Evolutionary conservation across 495 filamentous ascomycete species (phyloP).

Genomic region (Filosporella fistucella): DNA sequence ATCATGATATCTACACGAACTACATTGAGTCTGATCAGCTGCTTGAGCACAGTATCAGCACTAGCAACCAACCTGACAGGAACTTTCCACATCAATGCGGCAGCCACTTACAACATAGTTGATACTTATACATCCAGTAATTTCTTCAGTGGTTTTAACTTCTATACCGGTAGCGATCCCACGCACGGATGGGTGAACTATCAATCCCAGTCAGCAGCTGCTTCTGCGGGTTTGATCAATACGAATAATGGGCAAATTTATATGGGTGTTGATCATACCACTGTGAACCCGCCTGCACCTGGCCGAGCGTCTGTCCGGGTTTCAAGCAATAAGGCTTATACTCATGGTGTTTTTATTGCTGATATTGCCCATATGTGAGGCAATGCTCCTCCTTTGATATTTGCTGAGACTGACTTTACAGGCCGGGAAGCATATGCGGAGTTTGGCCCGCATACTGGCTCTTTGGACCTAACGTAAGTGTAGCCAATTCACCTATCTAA

Average conservation of each 20-base stretch:
- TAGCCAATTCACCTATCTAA: too few relatives aligned
- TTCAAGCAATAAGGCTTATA: slow-evolving; percentile 62
- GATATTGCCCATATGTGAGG: slow-evolving; percentile 77
- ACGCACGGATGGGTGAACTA: slow-evolving; percentile 71
- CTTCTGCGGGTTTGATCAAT: slow-evolving; percentile 36
- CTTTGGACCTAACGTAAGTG: slow-evolving; percentile 27
- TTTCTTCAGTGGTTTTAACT: slow-evolving; percentile 54
- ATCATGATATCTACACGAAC: not conserved
- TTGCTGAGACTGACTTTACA: not conserved
- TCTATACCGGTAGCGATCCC: slow-evolving; percentile 52
- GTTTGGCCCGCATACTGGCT: slow-evolving; percentile 24
- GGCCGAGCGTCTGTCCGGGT: slow-evolving; percentile 70
- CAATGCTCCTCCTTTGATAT: slow-evolving; percentile 49
- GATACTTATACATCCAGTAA: slow-evolving; percentile 17
- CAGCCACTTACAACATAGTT: slow-evolving; percentile 13
- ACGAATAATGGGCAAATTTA: slow-evolving; percentile 50
- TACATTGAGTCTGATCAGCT: not conserved
- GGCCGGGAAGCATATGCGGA: slow-evolving; percentile 8
- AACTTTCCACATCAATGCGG: slow-evolving; percentile 3
- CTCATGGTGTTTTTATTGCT: slow-evolving; percentile 64
- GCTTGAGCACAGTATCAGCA: not conserved
- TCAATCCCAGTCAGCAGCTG: slow-evolving; percentile 14
- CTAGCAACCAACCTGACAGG: slow-evolving; percentile 6
- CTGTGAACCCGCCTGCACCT: slow-evolving; percentile 13
- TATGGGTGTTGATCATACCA: slow-evolving; percentile 49